phyloP scores from a whole-genome alignment of 1,284 basidiomycete species.

The Ceratobasidium sp. region DNA sequence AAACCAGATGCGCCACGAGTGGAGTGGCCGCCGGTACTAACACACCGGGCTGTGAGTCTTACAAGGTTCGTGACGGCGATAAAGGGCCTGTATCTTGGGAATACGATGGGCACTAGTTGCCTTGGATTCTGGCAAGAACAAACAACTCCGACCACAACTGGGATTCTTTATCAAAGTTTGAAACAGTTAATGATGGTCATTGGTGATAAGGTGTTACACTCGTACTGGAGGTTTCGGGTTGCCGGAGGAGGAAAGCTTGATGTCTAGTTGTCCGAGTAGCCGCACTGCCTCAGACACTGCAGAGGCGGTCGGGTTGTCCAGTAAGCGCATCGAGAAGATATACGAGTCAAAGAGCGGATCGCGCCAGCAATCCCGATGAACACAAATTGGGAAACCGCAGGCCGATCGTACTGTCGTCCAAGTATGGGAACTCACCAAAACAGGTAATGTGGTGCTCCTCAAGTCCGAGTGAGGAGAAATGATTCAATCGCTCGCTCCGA shows the following conservation, averaged over 20 bases:
- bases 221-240: background rate
- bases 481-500: background rate
- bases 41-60: constrained; percentile 12
- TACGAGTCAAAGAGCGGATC: background rate
- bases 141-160: background rate
- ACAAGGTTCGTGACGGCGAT: background rate
- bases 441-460: background rate
- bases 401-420: background rate
- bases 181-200: constrained; percentile 3
- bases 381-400: background rate
- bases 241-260: constrained; percentile 2
- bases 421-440: constrained; percentile 16
- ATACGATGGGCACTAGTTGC: background rate
- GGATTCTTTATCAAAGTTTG: constrained; percentile 11
- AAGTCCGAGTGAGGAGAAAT: background rate
- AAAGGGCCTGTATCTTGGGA: background rate
- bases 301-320: constrained; percentile 4
- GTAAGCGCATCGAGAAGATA: background rate
- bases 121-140: background rate
- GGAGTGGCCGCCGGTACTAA: constrained; percentile 10
- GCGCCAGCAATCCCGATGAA: background rate
- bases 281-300: constrained; percentile 21
- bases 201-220: background rate
- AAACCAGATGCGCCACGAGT: constrained; percentile 9
- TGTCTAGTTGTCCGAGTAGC: background rate